Percentiles rank a stretch among this genome's conserved stretches.
These are phyloP conservation scores for Pichia kluyveri DNA, from an alignment of 805 yeast genomes.

Conservation along the genomic window DNA sequence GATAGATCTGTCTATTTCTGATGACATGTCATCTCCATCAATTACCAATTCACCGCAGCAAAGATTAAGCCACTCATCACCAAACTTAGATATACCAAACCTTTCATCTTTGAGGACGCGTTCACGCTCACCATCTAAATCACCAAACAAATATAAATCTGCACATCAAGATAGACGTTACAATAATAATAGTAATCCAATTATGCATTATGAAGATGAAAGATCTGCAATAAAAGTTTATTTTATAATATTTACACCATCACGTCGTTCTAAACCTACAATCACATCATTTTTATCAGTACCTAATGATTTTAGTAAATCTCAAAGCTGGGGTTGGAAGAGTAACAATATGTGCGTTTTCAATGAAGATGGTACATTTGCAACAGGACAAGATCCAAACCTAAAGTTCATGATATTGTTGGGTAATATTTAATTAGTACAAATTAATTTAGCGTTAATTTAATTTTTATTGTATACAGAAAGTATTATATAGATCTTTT, in stretches of 20 bases:
- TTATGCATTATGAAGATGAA: constrained; percentile 33
- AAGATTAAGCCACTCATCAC: neutral
- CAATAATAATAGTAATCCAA: neutral
- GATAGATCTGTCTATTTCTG: constrained; percentile 16
- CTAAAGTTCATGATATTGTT: constrained; percentile 41
- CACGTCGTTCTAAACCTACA: constrained; percentile 34
- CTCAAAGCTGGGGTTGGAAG: constrained; percentile 60
- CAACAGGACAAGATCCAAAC: constrained; percentile 34
- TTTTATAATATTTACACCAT: constrained; percentile 47
- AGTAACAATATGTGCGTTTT: constrained; percentile 45
- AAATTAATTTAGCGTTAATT: too few relatives aligned
- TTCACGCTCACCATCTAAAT: neutral
- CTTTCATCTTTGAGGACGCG: neutral
- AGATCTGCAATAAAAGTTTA: constrained; percentile 38
- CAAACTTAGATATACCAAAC: neutral
- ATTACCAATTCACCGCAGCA: neutral
- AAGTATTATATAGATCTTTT: too few relatives aligned
- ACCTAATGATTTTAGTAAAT: constrained; percentile 42
- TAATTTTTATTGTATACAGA: neutral
- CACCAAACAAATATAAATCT: neutral
- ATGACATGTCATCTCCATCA: neutral
- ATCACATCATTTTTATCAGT: constrained; percentile 46
- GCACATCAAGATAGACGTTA: neutral
- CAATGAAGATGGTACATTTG: constrained; percentile 38
- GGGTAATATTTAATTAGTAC: constrained; percentile 30